phyloP scores from a whole-genome alignment of 2,329 filamentous ascomycete species.

The Endocalyx cinctus region DNA sequence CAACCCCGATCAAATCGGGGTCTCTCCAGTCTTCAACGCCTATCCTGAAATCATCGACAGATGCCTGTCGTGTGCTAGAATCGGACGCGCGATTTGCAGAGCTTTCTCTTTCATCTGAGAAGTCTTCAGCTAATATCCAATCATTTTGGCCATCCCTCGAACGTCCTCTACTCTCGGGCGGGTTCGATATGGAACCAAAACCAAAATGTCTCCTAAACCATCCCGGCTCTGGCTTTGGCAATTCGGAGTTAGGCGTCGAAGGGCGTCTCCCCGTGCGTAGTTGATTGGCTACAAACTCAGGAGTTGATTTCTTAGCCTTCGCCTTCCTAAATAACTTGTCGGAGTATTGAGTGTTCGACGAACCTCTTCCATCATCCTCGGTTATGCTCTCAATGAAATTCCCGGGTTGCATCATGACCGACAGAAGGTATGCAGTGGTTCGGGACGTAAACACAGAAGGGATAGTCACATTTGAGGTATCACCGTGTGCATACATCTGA shows the following conservation, averaged over 20 bases:
- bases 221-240: slow-evolving; percentile 22
- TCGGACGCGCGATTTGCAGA: slow-evolving; percentile 15
- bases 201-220: slow-evolving; percentile 44
- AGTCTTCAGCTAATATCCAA: slow-evolving; percentile 67
- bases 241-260: slow-evolving; percentile 13
- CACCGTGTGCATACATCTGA: slow-evolving; percentile 97
- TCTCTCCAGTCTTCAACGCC: slow-evolving; percentile 87
- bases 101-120: slow-evolving; percentile 50
- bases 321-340: slow-evolving; percentile 33
- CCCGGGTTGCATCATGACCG: slow-evolving; percentile 74
- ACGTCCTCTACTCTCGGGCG: slow-evolving; percentile 54
- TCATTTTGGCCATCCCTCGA: slow-evolving; percentile 70
- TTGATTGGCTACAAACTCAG: slow-evolving; percentile 19
- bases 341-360: slow-evolving; percentile 48
- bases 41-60: slow-evolving; percentile 66
- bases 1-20: slow-evolving; percentile 59
- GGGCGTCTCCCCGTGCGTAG: not conserved
- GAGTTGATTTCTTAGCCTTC: slow-evolving; percentile 28
- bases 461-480: slow-evolving; percentile 92
- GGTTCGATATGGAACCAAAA: slow-evolving; percentile 25
- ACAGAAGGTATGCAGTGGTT: slow-evolving; percentile 88
- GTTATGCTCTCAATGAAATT: slow-evolving; percentile 57
- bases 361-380: slow-evolving; percentile 55
- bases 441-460: slow-evolving; percentile 92
- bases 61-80: slow-evolving; percentile 13